Evolutionary conservation across 2,329 filamentous ascomycete genomes (phyloP), one percentile per base, ranked within the genome.

Genomic region (Cladosporium austrohemisphaericum): DNA sequence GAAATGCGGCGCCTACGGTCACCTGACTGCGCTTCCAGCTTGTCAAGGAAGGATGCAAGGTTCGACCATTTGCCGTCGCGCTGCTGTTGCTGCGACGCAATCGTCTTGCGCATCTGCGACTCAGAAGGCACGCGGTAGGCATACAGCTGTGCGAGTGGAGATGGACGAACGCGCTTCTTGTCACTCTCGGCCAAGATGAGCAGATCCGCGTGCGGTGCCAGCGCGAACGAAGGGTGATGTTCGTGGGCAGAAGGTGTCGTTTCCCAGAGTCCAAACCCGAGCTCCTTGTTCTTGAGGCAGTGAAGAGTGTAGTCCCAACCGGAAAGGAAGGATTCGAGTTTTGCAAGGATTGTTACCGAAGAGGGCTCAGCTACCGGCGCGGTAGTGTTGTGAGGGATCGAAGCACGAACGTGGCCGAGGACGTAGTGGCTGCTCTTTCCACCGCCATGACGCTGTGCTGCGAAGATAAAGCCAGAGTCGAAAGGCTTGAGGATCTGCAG

Each of bases 191-290:
- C 61, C 10, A 67, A 56, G 4, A 62, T 57, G 13, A 67, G 53
- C 18, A 60, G 46, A 20, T 31, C 49, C 25, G 51, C 50, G 28
- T 56, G 50, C 13, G 52, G 37, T 4, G 54, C 56, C 8, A 64
- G 45, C 13, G 57, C 54, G 49, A 60, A 66, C 5, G 38, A 53
- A 7, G 64, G 59, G 38, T 65, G 60, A 28, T 66, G 62, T 45
- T 64, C 58, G 35, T 63, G 63, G 10, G 60, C 62, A 19, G 55
- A 57, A 2, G 63, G 63, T 58, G 64, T 60, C 26, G 60, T 61
- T 45, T 62, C 60, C 59, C 60, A 65, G 3, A 60, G 22, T 2
- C 60, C 62, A 14, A 59, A 46, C n/a, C 58, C 59, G 11, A 55
- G 49, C 3, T 49, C 36, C 13, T 57, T 50, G 23, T 57, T 55